Evolutionary conservation across 1,284 basidiomycete genomes (phyloP).

Genomic region (Rhizoctonia solani): DNA sequence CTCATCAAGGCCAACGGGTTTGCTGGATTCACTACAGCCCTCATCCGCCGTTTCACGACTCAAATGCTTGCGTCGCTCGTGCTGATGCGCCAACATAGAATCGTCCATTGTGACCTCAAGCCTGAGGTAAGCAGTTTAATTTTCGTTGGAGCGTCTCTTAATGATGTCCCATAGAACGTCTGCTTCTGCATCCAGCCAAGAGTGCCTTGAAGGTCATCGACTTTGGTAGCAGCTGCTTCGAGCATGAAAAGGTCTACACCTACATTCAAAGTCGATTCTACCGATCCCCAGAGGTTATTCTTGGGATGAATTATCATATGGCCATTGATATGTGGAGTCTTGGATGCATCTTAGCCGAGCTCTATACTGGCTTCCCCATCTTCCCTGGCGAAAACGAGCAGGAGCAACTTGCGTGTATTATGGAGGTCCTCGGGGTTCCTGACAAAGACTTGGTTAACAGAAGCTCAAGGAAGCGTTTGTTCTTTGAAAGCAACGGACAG

Average conservation of each 20-base stretch:
- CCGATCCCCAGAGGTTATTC: conserved; percentile 91
- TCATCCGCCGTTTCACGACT: conserved; percentile 94
- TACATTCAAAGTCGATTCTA: conserved; percentile 98
- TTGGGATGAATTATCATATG: conserved; percentile 94
- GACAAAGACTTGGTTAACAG: conserved; percentile 94
- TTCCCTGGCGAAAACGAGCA: conserved; percentile 99
- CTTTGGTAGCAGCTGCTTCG: conserved; percentile 98
- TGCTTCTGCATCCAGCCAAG: conserved; percentile 92
- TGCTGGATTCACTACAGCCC: conserved; percentile 90
- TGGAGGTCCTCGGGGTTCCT: conserved; percentile 97
- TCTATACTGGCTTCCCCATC: conserved; percentile 98
- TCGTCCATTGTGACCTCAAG: conserved; percentile 99
- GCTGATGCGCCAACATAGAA: conserved; percentile 93
- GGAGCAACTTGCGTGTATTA: conserved; percentile 98
- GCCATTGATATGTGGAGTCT: conserved; percentile 98
- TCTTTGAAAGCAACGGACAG: conserved; percentile 93
- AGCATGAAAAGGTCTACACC: conserved; percentile 98
- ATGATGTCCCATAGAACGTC: conserved; percentile 70
- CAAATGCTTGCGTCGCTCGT: conserved; percentile 93
- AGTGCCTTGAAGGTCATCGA: conserved; percentile 99
- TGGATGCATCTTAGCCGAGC: conserved; percentile 95
- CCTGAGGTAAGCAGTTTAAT: conserved; percentile 73
- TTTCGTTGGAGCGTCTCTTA: background rate
- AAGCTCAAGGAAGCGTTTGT: conserved; percentile 91
- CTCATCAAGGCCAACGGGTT: conserved; percentile 99